phyloP scores from a whole-genome alignment of 2,329 filamentous ascomycete genomes.

The Diaporthe vexans region DNA sequence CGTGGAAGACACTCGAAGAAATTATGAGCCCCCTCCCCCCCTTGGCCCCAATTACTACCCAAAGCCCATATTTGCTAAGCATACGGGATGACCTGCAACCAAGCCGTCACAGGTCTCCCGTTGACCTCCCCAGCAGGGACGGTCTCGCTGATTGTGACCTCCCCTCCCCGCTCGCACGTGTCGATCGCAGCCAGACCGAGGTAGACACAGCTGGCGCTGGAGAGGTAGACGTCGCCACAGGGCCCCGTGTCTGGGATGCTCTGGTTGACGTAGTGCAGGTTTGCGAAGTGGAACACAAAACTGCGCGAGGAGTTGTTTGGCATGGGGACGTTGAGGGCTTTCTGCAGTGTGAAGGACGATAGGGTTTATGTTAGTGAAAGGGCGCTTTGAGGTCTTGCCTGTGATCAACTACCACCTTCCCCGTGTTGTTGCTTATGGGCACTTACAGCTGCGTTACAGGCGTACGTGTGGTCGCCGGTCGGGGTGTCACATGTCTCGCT shows the following conservation, averaged over 20 bases:
- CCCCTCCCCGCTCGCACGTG: constrained; percentile 18
- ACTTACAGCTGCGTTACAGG: constrained; percentile 10
- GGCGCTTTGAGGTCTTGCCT: background rate
- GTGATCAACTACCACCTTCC: too few relatives aligned
- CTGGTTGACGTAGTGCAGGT: background rate
- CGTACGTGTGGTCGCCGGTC: background rate
- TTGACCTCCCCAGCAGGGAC: background rate
- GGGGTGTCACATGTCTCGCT: constrained; percentile 5
- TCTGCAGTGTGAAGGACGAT: background rate
- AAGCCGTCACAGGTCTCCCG: background rate
- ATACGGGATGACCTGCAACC: constrained; percentile 15
- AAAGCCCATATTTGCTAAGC: too few relatives aligned
- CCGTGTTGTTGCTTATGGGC: background rate
- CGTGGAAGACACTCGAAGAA: too few relatives aligned
- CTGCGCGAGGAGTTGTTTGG: background rate
- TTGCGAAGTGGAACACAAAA: constrained; percentile 7
- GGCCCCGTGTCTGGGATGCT: background rate
- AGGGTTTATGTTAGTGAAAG: background rate
- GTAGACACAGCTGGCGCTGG: background rate
- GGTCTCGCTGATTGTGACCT: constrained; percentile 9
- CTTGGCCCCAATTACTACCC: too few relatives aligned
- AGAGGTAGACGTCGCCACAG: background rate
- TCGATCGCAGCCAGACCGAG: background rate
- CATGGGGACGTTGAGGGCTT: constrained; percentile 11
- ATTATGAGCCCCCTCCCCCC: too few relatives aligned